A percentile compares a stretch with the other conserved stretches of the same genome.
phyloP scores from a whole-genome alignment of 345 rosid genomes.

The Eucalyptus pumila region DNA sequence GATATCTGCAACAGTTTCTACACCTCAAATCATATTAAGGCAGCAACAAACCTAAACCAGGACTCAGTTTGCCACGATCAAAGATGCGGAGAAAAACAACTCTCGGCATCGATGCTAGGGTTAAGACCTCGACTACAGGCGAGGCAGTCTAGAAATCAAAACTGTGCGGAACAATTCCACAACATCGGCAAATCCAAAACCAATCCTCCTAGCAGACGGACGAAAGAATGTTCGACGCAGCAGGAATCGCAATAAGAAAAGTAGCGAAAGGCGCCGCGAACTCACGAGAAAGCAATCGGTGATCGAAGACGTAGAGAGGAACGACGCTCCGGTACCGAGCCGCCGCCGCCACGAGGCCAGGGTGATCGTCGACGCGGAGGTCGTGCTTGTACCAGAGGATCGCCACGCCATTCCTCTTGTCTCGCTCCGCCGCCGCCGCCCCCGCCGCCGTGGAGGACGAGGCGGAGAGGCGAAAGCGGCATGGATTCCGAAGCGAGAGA shows the following conservation, averaged over 20 bases:
- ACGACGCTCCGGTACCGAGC: conserved; percentile 26
- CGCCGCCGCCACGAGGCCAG: conserved; percentile 49
- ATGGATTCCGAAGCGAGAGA: not conserved
- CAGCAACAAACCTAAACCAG: not conserved
- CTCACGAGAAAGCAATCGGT: conserved; percentile 61
- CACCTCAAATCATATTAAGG: not conserved
- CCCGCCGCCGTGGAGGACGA: not conserved
- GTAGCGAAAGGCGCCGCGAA: not conserved
- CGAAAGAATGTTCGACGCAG: not conserved
- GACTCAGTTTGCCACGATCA: not conserved
- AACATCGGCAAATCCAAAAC: not conserved
- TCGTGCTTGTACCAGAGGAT: conserved; percentile 93
- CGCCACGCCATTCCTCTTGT: conserved; percentile 21
- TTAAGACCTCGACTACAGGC: not conserved
- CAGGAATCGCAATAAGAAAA: not conserved
- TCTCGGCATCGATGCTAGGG: not conserved
- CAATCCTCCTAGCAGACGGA: not conserved
- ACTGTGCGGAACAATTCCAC: not conserved
- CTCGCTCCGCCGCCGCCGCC: not conserved
- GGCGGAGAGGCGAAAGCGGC: conserved; percentile 1
- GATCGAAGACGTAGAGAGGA: conserved; percentile 83
- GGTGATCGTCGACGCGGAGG: conserved; percentile 80
- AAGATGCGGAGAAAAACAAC: not conserved
- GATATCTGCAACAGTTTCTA: not conserved
- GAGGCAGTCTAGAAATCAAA: not conserved